Conservation (phyloP, 2,329 filamentous ascomycete genomes). For the Aspergillus sclerotialis region DNA sequence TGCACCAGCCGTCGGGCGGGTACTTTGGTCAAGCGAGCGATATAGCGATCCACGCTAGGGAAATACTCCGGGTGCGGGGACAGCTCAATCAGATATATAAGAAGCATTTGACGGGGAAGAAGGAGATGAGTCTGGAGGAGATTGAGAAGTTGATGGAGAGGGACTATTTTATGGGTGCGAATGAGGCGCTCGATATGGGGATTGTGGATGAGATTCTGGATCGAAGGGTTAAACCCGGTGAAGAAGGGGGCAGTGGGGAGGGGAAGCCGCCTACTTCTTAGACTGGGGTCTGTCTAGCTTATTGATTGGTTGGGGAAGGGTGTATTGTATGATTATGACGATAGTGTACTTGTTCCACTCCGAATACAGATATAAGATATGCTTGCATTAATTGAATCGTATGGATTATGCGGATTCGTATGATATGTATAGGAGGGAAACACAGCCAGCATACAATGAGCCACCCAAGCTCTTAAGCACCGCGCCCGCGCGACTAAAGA, state of each 20-base stretch:
- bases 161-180: slow-evolving; percentile 85
- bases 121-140: slow-evolving; percentile 66
- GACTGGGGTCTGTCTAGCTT: too few relatives aligned
- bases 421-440: neutral
- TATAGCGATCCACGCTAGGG: slow-evolving; percentile 94
- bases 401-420: neutral
- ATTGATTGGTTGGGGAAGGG: too few relatives aligned
- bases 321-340: neutral
- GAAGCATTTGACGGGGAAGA: slow-evolving; percentile 65
- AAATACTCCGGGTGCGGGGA: slow-evolving; percentile 79
- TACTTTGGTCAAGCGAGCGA: slow-evolving; percentile 64
- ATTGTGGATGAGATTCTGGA: slow-evolving; percentile 84
- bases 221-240: slow-evolving; percentile 26
- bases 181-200: slow-evolving; percentile 82
- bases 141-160: slow-evolving; percentile 95
- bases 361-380: slow-evolving; percentile 1
- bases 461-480: too few relatives aligned
- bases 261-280: slow-evolving; percentile 16
- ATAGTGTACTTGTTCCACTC: neutral
- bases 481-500: neutral
- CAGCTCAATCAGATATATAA: slow-evolving; percentile 89
- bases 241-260: slow-evolving; percentile 15
- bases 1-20: slow-evolving; percentile 85
- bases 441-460: neutral
- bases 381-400: neutral